Evolutionary conservation across 495 filamentous ascomycete species (phyloP).

Genomic region (Arthonia radiata): DNA sequence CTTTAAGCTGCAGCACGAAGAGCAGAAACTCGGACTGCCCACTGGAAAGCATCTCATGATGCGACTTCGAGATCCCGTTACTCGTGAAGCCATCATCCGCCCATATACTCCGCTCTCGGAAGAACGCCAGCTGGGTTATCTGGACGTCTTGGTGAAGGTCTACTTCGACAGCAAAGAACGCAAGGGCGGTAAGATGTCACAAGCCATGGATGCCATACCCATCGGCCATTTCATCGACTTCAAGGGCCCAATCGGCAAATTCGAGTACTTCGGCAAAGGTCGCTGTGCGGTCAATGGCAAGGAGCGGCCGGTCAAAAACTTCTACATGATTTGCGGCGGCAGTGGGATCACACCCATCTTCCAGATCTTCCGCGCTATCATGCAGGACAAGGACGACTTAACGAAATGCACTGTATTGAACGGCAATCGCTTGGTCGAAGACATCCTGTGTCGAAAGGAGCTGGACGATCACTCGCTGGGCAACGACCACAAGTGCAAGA

Average conservation of each 20-base stretch:
- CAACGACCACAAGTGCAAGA: constrained; percentile 28
- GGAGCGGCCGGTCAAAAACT: constrained; percentile 32
- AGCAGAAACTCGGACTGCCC: constrained; percentile 55
- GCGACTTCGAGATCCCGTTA: constrained; percentile 44
- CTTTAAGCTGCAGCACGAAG: constrained; percentile 49
- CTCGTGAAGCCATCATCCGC: constrained; percentile 49
- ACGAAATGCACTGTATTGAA: constrained; percentile 50
- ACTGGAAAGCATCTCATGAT: constrained; percentile 81
- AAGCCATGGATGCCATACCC: constrained; percentile 47
- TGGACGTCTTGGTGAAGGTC: constrained; percentile 66
- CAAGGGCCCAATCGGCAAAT: constrained; percentile 79
- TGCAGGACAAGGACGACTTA: constrained; percentile 29
- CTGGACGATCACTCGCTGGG: constrained; percentile 33
- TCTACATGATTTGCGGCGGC: constrained; percentile 80
- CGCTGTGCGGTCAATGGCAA: constrained; percentile 34
- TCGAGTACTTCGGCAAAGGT: constrained; percentile 53
- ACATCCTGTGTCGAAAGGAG: constrained; percentile 64
- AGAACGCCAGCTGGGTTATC: constrained; percentile 27
- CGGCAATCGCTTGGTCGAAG: constrained; percentile 56
- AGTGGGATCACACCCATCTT: constrained; percentile 82
- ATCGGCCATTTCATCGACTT: constrained; percentile 52
- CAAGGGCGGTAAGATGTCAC: constrained; percentile 65
- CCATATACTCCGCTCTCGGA: constrained; percentile 76
- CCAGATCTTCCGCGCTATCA: constrained; percentile 60
- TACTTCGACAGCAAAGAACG: constrained; percentile 38